Conservation (phyloP, 2,329 filamentous ascomycete species). For the Fusarium fujikuroi region DNA sequence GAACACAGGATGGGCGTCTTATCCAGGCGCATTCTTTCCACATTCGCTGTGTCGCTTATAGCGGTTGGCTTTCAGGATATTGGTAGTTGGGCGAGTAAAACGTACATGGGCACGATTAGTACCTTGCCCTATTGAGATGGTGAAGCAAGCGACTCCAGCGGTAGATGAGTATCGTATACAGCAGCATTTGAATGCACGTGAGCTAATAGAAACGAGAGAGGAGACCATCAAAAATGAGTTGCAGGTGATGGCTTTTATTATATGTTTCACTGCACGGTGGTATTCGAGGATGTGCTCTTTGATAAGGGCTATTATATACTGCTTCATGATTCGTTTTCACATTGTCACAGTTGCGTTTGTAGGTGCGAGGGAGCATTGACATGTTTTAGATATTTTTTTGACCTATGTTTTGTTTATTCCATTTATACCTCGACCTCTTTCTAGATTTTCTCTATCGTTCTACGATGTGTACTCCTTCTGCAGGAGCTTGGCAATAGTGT, state of each 20-base stretch:
- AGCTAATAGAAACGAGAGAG: conserved; percentile 41
- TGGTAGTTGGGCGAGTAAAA: conserved; percentile 37
- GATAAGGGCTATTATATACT: no score
- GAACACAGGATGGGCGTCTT: conserved; percentile 23
- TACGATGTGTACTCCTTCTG: conserved; percentile 69
- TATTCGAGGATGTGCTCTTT: no score
- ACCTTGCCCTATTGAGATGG: conserved; percentile 23
- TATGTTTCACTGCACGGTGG: neutral
- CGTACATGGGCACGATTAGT: conserved; percentile 20
- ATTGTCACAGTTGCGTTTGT: neutral
- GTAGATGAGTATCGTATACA: conserved; percentile 32
- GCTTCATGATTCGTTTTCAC: neutral
- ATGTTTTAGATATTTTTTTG: conserved; percentile 30
- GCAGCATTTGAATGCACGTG: conserved; percentile 30
- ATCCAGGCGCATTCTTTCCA: conserved; percentile 1
- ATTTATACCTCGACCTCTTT: conserved; percentile 17
- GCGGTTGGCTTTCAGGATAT: conserved; percentile 37
- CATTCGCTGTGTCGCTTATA: conserved; percentile 33
- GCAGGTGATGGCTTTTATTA: neutral
- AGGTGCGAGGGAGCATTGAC: neutral
- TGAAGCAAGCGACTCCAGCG: conserved; percentile 24
- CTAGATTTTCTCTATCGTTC: conserved; percentile 10
- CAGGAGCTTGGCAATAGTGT: conserved; percentile 71
- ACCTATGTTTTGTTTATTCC: conserved; percentile 11
- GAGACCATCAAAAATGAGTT: conserved; percentile 7